Percentiles rank a stretch among this genome's conserved stretches.
These are phyloP conservation scores for Tolypocladium ophioglossoides DNA, from an alignment of 2,329 filamentous ascomycete genomes.

Conservation along the genomic window DNA sequence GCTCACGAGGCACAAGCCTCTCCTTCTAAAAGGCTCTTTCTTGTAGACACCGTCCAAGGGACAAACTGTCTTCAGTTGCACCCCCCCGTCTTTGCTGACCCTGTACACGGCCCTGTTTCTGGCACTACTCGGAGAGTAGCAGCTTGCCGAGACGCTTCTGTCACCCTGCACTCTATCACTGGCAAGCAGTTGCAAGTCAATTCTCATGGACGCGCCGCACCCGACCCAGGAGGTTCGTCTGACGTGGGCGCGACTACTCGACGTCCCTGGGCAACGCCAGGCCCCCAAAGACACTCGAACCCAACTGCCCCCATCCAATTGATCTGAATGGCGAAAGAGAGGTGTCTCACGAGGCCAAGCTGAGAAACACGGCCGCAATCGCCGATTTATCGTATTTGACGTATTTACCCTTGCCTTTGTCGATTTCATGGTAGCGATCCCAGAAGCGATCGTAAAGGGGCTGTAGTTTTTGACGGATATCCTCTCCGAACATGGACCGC, in stretches of 20 bases:
- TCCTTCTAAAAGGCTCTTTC: too few relatives aligned
- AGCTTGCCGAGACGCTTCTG: neutral
- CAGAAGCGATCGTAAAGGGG: slow-evolving; percentile 92
- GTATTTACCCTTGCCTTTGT: slow-evolving; percentile 97
- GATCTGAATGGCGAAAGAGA: neutral
- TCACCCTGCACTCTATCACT: neutral
- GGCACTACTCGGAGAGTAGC: neutral
- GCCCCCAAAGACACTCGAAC: neutral
- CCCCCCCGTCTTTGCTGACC: neutral
- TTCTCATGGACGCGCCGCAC: neutral
- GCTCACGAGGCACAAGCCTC: too few relatives aligned
- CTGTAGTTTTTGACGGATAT: slow-evolving; percentile 86
- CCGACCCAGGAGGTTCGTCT: neutral
- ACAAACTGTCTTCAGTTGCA: too few relatives aligned
- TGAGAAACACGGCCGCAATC: slow-evolving; percentile 56
- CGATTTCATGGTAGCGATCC: slow-evolving; percentile 94
- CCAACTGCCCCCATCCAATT: neutral
- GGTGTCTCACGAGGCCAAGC: slow-evolving; percentile 26
- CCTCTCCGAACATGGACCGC: slow-evolving; percentile 64
- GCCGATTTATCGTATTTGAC: slow-evolving; percentile 90
- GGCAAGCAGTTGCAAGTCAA: neutral
- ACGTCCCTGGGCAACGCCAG: neutral
- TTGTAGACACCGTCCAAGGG: too few relatives aligned
- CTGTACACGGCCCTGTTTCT: neutral
- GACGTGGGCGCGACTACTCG: neutral